Conservation (phyloP, 768 basidiomycete species). For the Termitomyces sp. region DNA sequence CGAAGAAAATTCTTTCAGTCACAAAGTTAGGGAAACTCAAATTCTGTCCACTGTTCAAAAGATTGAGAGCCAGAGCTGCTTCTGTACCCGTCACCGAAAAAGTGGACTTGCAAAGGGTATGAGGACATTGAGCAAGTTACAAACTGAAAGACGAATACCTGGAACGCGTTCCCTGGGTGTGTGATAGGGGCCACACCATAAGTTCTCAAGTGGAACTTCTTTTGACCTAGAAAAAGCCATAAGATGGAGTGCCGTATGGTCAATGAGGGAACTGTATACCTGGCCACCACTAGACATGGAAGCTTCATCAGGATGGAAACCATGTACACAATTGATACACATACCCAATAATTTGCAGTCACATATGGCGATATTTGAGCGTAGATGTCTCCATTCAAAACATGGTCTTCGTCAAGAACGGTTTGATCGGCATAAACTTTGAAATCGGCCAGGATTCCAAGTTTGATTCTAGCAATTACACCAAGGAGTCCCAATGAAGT, state of each 20-base stretch:
- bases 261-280: conserved; percentile 6
- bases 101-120: conserved; percentile 19
- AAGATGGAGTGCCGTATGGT: background rate
- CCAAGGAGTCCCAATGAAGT: conserved; percentile 34
- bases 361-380: conserved; percentile 29
- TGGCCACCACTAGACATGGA: conserved; percentile 30
- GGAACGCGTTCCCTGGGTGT: conserved; percentile 27
- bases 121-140: background rate
- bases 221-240: conserved; percentile 17
- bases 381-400: conserved; percentile 28
- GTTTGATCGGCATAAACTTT: conserved; percentile 33
- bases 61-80: conserved; percentile 21
- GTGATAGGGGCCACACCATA: conserved; percentile 27
- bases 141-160: conserved; percentile 15
- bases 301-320: background rate
- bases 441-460: conserved; percentile 27
- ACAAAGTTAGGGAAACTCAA: conserved; percentile 26
- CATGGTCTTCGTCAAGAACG: conserved; percentile 25
- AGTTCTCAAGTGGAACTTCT: conserved; percentile 31
- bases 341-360: conserved; percentile 34
- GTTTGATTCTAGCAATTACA: conserved; percentile 27
- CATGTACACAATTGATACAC: background rate
- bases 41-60: conserved; percentile 30
- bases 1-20: conserved; percentile 26
- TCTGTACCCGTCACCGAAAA: conserved; percentile 28